phyloP scores from a whole-genome alignment of 345 rosid species.

The Diplotaxis tenuifolia region DNA sequence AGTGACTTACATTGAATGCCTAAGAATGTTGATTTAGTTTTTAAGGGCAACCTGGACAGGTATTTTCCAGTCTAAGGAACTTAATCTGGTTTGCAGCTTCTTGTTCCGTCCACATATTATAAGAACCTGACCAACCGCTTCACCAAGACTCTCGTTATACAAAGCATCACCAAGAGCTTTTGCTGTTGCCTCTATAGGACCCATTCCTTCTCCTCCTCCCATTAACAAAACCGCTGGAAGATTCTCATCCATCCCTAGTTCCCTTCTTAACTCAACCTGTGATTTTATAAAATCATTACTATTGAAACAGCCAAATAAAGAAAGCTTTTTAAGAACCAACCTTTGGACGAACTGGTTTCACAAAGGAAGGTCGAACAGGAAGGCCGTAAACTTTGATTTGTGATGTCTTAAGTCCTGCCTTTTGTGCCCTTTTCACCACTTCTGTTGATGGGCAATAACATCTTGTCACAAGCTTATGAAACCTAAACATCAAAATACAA shows the following conservation, averaged over 20 bases:
- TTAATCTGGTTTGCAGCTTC: constrained; percentile 65
- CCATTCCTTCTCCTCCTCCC: constrained; percentile 99
- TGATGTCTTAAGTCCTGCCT: constrained; percentile 75
- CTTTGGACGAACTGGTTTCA: constrained; percentile 90
- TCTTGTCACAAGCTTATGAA: constrained; percentile 98
- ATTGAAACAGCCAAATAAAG: not conserved
- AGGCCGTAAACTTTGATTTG: constrained; percentile 95
- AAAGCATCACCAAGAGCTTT: constrained; percentile 77
- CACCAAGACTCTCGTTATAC: constrained; percentile 68
- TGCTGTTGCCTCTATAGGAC: constrained; percentile 96
- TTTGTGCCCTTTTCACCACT: constrained; percentile 78
- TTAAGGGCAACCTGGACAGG: constrained; percentile 67
- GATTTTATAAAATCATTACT: not conserved
- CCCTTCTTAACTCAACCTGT: constrained; percentile 73
- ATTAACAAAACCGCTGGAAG: constrained; percentile 93
- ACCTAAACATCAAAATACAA: constrained; percentile 50
- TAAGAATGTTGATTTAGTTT: not conserved
- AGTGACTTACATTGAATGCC: not conserved
- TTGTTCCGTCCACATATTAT: constrained; percentile 90
- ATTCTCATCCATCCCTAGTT: constrained; percentile 84
- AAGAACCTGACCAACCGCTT: constrained; percentile 79
- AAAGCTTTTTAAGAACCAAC: constrained; percentile 32
- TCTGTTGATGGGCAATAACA: constrained; percentile 95
- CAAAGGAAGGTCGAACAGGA: constrained; percentile 95
- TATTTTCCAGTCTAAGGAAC: constrained; percentile 73